Percentiles rank a stretch among this genome's conserved stretches.
These are phyloP conservation scores for Tricholoma terreum DNA, from an alignment of 768 basidiomycete species.

Conservation along the genomic window DNA sequence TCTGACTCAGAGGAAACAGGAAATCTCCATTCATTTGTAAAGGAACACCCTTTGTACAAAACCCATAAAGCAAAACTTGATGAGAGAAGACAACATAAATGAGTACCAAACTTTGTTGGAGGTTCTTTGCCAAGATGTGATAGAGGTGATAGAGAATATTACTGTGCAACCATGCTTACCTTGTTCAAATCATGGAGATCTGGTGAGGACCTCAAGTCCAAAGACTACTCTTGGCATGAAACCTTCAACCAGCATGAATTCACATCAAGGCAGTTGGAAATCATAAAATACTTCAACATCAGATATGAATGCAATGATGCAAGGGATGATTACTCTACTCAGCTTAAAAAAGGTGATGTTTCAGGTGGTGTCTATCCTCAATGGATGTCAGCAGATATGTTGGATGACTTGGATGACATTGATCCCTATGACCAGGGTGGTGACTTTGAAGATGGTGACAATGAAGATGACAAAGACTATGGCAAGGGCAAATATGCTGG, in stretches of 20 bases:
- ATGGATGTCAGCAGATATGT: background rate
- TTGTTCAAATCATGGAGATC: too few relatives aligned
- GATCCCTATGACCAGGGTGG: too few relatives aligned
- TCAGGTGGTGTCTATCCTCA: background rate
- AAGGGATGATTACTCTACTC: conserved; percentile 19
- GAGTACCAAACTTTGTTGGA: conserved; percentile 27
- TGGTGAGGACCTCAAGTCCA: conserved; percentile 22
- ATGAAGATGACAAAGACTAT: too few relatives aligned
- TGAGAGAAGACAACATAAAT: background rate
- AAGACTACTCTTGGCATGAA: conserved; percentile 21
- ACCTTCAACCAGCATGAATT: conserved; percentile 15
- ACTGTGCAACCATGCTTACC: too few relatives aligned
- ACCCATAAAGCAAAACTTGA: background rate
- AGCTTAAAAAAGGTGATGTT: conserved; percentile 7
- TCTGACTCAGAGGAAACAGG: too few relatives aligned
- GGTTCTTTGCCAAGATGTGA: conserved; percentile 26
- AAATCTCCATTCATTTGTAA: background rate
- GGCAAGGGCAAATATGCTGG: too few relatives aligned
- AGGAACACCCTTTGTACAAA: background rate
- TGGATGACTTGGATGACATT: too few relatives aligned
- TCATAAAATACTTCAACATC: conserved; percentile 22
- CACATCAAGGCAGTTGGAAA: conserved; percentile 12
- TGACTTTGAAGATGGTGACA: too few relatives aligned
- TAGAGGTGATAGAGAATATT: too few relatives aligned
- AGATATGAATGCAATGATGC: conserved; percentile 25